phyloP scores from a whole-genome alignment of 2,329 filamentous ascomycete species.

The Cytospora piceae region DNA sequence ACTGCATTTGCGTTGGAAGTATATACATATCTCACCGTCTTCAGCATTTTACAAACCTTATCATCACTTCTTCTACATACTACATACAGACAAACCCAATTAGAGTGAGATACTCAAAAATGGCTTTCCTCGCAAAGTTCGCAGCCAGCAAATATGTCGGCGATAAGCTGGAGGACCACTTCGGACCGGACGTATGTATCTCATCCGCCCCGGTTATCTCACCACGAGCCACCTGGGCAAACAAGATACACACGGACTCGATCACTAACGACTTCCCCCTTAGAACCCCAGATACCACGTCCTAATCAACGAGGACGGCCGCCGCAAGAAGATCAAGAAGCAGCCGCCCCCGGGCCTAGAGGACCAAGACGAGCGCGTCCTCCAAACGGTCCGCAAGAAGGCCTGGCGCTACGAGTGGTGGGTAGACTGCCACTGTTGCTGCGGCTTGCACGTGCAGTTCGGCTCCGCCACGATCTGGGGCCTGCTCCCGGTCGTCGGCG shows the following conservation, averaged over 20 bases:
- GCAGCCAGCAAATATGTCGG: slow-evolving; percentile 28
- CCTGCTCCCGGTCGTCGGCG: slow-evolving; percentile 26
- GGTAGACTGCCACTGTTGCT: slow-evolving; percentile 31
- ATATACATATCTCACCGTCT: neutral
- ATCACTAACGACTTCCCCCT: neutral
- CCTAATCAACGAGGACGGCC: slow-evolving; percentile 25
- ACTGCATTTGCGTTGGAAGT: neutral
- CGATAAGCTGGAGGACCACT: slow-evolving; percentile 28
- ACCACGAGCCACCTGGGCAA: neutral
- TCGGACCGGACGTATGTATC: slow-evolving; percentile 25
- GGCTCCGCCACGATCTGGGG: slow-evolving; percentile 28
- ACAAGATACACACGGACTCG: neutral
- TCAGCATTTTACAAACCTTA: neutral
- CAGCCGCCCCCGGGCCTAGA: slow-evolving; percentile 20
- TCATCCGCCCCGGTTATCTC: neutral
- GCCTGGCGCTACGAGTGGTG: slow-evolving; percentile 30
- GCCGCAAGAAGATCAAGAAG: slow-evolving; percentile 28
- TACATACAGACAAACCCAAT: neutral
- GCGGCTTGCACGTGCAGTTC: slow-evolving; percentile 28
- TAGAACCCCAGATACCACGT: slow-evolving; percentile 29
- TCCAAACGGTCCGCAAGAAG: slow-evolving; percentile 25
- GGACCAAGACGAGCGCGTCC: slow-evolving; percentile 23
- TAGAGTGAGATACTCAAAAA: neutral
- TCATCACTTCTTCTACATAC: neutral
- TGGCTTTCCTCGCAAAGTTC: slow-evolving; percentile 29